Evolutionary conservation across 129 eudicot species (phyloP), one percentile per base, ranked within the genome.

Genomic region (Glebionis coronaria): DNA sequence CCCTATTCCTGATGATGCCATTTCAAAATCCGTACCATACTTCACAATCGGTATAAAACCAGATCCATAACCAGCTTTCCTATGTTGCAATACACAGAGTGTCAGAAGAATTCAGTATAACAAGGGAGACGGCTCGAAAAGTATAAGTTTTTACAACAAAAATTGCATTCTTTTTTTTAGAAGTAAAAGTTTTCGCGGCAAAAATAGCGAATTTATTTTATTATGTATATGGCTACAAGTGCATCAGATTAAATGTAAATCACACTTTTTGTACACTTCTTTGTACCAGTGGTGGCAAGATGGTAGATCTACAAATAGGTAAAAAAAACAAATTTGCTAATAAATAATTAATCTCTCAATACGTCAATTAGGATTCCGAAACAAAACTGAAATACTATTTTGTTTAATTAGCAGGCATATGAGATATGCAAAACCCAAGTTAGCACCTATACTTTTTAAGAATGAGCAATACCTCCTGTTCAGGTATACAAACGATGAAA

Each of bases 21-120:
- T 81, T 5, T 73, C 66, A 76, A 71, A 85, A 29, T 74, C 98
- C 98, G 78, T 92, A n/a, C n/a, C n/a, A n/a, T n/a, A 92, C 68
- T 92, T 96, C 55, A 93, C 96, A 27, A 92, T 92, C 3, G 96
- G 98, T 78, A 92, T 92, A 75, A 85, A 92, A 65, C 96, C 98
- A 12, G 69, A 73, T 47, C 95, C 98, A 61, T 73, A 1, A 12
- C 85, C 83, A 28, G 75, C 80, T 3, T 72, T 65, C 3, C 75
- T 65, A 56, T 86, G 95, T 96, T 92, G 85, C 83, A 76, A 73
- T 45, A 50, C 9, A 55, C 3, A 58, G 56, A 53, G 51, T n/a
- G 46, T 35, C 54, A 47, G 6, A 38, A 63, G 57, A 54, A 40
- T 23, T 57, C 46, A 44, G 45, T 52, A 27, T 57, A 27, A 25